A percentile compares a stretch with the other conserved stretches of the same genome.
Evolutionary conservation across 108 stramenopile genomes (phyloP).

Genomic region (Skeletonema grethae): DNA sequence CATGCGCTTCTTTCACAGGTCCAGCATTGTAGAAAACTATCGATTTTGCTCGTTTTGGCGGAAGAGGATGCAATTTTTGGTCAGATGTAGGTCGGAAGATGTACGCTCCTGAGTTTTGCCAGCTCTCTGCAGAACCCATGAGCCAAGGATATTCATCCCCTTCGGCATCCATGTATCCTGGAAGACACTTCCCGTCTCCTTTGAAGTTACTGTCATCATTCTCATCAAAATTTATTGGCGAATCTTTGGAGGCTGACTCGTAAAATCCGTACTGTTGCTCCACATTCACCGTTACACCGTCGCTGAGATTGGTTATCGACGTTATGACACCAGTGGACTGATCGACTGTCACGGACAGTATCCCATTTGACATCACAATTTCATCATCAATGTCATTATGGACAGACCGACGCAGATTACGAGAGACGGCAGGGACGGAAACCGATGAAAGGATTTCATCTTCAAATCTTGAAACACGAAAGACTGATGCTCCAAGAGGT

Average conservation of each 20-base stretch:
- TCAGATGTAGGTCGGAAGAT: constrained; percentile 90
- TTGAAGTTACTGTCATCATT: constrained; percentile 8
- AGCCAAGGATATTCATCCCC: constrained; percentile 44
- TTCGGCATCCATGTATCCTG: constrained; percentile 50
- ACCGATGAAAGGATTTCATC: background rate
- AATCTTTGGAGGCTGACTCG: constrained; percentile 49
- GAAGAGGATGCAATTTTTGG: constrained; percentile 30
- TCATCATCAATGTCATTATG: constrained; percentile 9
- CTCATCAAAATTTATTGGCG: background rate
- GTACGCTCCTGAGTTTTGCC: constrained; percentile 93
- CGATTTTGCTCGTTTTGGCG: background rate
- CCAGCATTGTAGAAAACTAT: constrained; percentile 29
- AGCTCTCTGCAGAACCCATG: constrained; percentile 16
- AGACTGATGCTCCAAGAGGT: constrained; percentile 49
- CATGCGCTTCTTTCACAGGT: constrained; percentile 73
- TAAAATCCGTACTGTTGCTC: constrained; percentile 77
- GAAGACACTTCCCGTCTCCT: constrained; percentile 38
- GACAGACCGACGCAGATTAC: background rate
- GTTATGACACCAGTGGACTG: constrained; percentile 49
- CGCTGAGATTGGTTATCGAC: constrained; percentile 24
- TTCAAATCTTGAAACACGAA: constrained; percentile 32
- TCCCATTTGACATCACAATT: constrained; percentile 27
- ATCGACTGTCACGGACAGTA: constrained; percentile 33
- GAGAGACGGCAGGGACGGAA: background rate
- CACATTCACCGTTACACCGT: constrained; percentile 34